phyloP scores from a whole-genome alignment of 2,329 filamentous ascomycete species.

The Colletotrichum neosansevieriae region DNA sequence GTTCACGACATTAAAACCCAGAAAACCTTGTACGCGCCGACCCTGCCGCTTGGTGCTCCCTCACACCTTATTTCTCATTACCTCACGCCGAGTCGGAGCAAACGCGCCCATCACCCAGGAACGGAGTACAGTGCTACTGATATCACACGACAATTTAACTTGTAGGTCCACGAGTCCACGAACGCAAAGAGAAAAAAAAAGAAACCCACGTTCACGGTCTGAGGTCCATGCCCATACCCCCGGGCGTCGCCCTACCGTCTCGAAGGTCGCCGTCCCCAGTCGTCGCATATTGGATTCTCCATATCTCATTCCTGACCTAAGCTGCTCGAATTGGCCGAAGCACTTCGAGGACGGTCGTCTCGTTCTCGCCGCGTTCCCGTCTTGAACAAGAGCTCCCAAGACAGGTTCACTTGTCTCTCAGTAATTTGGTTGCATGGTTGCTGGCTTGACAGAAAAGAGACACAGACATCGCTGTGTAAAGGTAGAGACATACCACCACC shows the following conservation, averaged over 20 bases:
- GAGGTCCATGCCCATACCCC: not conserved
- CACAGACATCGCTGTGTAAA: not conserved
- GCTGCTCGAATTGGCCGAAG: not conserved
- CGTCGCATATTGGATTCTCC: slow-evolving; percentile 32
- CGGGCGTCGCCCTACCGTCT: not conserved
- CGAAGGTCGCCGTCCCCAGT: slow-evolving; percentile 20
- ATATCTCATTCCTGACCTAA: slow-evolving; percentile 30
- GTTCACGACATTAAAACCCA: slow-evolving; percentile 7
- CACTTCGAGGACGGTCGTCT: slow-evolving; percentile 2
- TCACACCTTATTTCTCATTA: not conserved
- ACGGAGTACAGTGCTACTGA: not conserved
- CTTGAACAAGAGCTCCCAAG: not conserved
- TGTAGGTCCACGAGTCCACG: slow-evolving; percentile 1
- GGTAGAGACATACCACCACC: not conserved
- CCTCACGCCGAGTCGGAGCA: slow-evolving; percentile 26
- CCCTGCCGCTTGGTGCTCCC: not conserved
- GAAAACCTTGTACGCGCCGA: slow-evolving; percentile 12
- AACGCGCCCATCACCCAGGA: too few relatives aligned
- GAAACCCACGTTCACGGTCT: not conserved
- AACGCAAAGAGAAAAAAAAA: not conserved
- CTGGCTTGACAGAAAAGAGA: slow-evolving; percentile 28
- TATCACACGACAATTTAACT: not conserved
- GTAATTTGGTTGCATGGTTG: slow-evolving; percentile 39
- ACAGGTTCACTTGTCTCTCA: slow-evolving; percentile 32
- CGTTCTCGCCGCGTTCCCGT: slow-evolving; percentile 20